phyloP scores from a whole-genome alignment of 352 stramenopile species.

The Pythium aphanidermatum region DNA sequence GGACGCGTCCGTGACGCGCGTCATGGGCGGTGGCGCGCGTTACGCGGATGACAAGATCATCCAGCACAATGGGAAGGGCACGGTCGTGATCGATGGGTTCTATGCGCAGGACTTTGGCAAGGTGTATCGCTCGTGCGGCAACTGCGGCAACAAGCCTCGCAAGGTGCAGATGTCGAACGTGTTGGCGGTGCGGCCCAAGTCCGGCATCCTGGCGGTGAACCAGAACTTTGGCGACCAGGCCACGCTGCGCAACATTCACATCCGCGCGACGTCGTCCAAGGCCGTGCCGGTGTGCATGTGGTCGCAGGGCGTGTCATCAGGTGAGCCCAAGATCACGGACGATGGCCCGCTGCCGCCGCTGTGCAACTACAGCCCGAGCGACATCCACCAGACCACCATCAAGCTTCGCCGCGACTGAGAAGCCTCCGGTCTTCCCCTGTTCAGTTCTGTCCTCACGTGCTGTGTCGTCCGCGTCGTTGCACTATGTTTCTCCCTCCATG shows the following conservation, averaged over 20 bases:
- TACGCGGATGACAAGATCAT: constrained; percentile 29
- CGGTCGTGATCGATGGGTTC: constrained; percentile 27
- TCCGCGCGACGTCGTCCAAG: constrained; percentile 17
- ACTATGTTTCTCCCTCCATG: background rate
- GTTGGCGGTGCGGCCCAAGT: constrained; percentile 20
- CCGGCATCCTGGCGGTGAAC: constrained; percentile 25
- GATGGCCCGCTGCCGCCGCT: background rate
- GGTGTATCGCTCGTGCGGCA: constrained; percentile 29
- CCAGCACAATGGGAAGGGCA: constrained; percentile 23
- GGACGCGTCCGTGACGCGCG: no score
- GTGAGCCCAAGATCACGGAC: constrained; percentile 6
- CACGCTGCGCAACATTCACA: constrained; percentile 19
- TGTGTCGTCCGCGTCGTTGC: no score
- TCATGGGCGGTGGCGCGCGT: constrained; percentile 22
- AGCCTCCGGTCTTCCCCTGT: no score
- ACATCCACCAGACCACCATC: no score
- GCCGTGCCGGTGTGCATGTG: constrained; percentile 10
- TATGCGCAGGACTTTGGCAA: constrained; percentile 25
- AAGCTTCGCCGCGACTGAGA: no score
- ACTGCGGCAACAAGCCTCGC: constrained; percentile 19
- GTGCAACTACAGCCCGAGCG: constrained; percentile 3
- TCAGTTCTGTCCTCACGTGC: no score
- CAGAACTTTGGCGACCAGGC: constrained; percentile 24
- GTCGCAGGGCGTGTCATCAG: constrained; percentile 1
- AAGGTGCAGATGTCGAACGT: constrained; percentile 24